A percentile compares a stretch with the other conserved stretches of the same genome.
Conservation (phyloP, 345 rosid species). For the Hibiscus trionum region DNA sequence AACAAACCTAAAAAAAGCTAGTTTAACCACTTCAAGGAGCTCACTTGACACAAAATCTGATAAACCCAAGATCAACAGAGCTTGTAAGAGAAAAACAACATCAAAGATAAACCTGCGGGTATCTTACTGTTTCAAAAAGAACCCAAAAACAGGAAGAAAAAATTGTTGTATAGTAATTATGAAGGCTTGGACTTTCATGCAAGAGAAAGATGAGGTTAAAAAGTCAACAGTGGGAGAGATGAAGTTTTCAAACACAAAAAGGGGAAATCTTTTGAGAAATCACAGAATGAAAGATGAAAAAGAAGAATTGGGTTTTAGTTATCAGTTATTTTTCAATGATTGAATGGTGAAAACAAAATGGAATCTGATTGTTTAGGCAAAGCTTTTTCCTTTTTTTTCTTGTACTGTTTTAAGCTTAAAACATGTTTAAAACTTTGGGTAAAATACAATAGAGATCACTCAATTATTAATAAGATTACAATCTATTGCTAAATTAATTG, state of each 20-base stretch:
- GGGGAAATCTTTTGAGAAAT: slow-evolving; percentile 4
- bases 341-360: slow-evolving; percentile 34
- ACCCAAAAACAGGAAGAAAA: neutral
- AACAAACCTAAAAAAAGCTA: neutral
- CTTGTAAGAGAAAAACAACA: neutral
- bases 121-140: neutral
- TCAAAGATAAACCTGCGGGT: neutral
- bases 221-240: slow-evolving; percentile 22
- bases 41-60: neutral
- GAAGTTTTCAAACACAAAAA: slow-evolving; percentile 14
- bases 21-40: neutral
- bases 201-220: slow-evolving; percentile 10
- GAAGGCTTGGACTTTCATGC: slow-evolving; percentile 10
- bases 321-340: slow-evolving; percentile 9
- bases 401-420: neutral
- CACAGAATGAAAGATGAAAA: neutral
- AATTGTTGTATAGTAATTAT: neutral
- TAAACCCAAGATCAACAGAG: slow-evolving; percentile 9
- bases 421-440: neutral
- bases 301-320: neutral
- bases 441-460: too few relatives aligned
- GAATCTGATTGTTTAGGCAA: slow-evolving; percentile 21
- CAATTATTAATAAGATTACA: too few relatives aligned
- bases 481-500: too few relatives aligned
- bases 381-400: neutral